Conservation (phyloP, 805 yeast species). For the Monosporozyma aerobia region DNA sequence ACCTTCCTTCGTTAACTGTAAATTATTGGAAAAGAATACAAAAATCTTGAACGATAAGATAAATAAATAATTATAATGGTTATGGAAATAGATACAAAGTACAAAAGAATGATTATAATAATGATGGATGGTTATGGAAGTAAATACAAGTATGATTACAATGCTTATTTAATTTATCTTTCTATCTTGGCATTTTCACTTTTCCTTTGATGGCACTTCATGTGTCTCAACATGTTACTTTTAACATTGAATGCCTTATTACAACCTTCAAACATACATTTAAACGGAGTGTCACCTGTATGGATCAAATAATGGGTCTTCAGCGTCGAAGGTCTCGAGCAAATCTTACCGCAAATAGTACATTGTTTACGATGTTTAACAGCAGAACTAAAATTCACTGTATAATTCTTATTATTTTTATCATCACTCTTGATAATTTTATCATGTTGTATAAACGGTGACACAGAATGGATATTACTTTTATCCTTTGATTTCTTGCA, state of each 20-base stretch:
- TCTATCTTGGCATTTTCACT: background rate
- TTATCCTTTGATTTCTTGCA: background rate
- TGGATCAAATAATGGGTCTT: slow-evolving; percentile 75
- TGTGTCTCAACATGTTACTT: slow-evolving; percentile 74
- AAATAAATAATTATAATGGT: too few relatives aligned
- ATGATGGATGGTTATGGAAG: too few relatives aligned
- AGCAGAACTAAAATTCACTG: slow-evolving; percentile 7
- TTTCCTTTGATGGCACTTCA: slow-evolving; percentile 43
- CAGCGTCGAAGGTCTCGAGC: slow-evolving; percentile 74
- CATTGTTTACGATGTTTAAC: slow-evolving; percentile 22
- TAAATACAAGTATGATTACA: too few relatives aligned
- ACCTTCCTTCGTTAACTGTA: too few relatives aligned
- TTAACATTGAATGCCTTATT: slow-evolving; percentile 63
- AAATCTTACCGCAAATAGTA: slow-evolving; percentile 58
- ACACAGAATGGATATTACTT: background rate
- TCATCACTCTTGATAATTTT: background rate
- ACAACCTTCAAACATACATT: slow-evolving; percentile 56
- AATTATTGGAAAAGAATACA: too few relatives aligned
- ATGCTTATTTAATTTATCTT: too few relatives aligned
- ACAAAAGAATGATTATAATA: too few relatives aligned
- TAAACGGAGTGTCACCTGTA: slow-evolving; percentile 67
- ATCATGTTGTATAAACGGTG: background rate
- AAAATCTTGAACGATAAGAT: too few relatives aligned
- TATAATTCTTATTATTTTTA: slow-evolving; percentile 2
- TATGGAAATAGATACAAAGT: too few relatives aligned